phyloP scores from a whole-genome alignment of 768 basidiomycete genomes.

The Termitomyces sp. region DNA sequence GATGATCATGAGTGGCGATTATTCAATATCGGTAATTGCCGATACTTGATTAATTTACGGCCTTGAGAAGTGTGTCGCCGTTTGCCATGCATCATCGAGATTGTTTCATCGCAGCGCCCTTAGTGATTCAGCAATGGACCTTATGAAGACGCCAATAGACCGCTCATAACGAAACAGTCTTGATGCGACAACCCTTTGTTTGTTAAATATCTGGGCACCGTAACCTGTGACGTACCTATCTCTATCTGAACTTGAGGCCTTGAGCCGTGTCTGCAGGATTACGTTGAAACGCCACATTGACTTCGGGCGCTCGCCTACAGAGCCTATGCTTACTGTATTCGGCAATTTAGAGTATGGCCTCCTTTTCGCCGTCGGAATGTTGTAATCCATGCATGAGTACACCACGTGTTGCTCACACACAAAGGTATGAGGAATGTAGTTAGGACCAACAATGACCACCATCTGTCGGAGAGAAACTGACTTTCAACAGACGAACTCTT shows the following conservation, averaged over 20 bases:
- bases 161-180: background rate
- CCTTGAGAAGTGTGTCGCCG: background rate
- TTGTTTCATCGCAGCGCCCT: background rate
- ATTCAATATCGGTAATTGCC: slow-evolving; percentile 16
- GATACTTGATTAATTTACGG: background rate
- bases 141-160: background rate
- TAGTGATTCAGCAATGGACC: background rate
- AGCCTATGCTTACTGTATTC: background rate
- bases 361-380: slow-evolving; percentile 6
- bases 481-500: background rate
- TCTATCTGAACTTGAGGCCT: background rate
- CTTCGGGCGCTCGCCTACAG: background rate
- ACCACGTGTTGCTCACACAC: background rate
- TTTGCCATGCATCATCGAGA: background rate
- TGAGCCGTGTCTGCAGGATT: background rate
- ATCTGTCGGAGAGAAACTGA: background rate
- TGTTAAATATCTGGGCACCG: background rate
- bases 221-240: background rate
- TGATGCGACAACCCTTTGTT: background rate
- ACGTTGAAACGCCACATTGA: background rate
- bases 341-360: background rate
- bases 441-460: background rate
- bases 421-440: background rate
- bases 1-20: background rate
- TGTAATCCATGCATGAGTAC: background rate